Conservation (phyloP, 352 stramenopile genomes). For the Globisporangium cystogenes region DNA sequence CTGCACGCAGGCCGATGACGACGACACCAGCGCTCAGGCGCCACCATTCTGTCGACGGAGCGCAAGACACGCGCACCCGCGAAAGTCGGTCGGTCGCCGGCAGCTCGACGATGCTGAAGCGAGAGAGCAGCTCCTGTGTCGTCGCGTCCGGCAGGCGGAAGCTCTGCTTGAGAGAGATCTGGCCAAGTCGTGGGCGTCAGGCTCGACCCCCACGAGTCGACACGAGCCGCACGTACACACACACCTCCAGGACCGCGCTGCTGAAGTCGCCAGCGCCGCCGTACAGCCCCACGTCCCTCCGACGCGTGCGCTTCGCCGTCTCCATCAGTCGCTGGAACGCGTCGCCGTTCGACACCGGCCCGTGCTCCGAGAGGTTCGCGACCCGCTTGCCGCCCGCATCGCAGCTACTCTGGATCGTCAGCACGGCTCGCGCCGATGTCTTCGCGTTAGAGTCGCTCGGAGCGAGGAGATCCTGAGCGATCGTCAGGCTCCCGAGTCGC, state of each 20-base stretch:
- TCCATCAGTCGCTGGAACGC: conserved; percentile 26
- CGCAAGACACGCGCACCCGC: conserved; percentile 18
- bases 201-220: no score
- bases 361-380: conserved; percentile 24
- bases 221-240: no score
- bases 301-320: conserved; percentile 18
- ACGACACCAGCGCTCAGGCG: no score
- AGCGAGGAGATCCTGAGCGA: not conserved
- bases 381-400: conserved; percentile 16
- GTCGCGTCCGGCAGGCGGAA: conserved; percentile 26
- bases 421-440: no score
- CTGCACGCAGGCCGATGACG: conserved; percentile 13
- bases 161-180: conserved; percentile 40
- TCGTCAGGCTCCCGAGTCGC: not conserved
- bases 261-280: conserved; percentile 43
- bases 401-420: conserved; percentile 10
- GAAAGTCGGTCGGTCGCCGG: conserved; percentile 43
- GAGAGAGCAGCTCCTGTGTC: conserved; percentile 35
- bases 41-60: not conserved
- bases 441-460: not conserved
- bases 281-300: conserved; percentile 26
- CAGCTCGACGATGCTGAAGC: conserved; percentile 38
- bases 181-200: not conserved
- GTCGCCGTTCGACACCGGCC: conserved; percentile 16
- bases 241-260: conserved; percentile 38